These are phyloP conservation scores for Flammula alnicola DNA, from an alignment of 1,284 basidiomycete species.

Conservation along the genomic window DNA sequence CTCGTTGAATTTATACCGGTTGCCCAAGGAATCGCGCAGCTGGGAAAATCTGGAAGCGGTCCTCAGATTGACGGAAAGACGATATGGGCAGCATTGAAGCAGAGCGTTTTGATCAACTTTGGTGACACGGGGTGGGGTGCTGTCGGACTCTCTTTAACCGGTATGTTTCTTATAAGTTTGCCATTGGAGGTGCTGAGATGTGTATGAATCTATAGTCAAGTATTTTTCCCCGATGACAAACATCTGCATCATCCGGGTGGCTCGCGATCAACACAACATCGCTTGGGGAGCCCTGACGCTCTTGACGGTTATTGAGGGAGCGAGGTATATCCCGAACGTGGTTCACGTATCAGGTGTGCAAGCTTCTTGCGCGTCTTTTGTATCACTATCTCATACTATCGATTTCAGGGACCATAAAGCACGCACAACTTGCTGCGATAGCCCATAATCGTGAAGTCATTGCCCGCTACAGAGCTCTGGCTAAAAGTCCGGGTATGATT, in stretches of 20 bases:
- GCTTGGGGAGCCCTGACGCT: slow-evolving; percentile 78
- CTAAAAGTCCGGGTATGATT: slow-evolving; percentile 54
- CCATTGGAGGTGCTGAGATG: background rate
- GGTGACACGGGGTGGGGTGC: slow-evolving; percentile 83
- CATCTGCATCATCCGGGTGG: slow-evolving; percentile 79
- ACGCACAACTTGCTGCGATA: slow-evolving; percentile 75
- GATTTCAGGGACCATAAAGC: slow-evolving; percentile 77
- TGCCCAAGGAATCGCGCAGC: slow-evolving; percentile 21
- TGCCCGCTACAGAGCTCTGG: slow-evolving; percentile 60
- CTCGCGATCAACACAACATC: slow-evolving; percentile 71
- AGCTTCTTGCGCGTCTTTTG: background rate
- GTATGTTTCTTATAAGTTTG: slow-evolving; percentile 39
- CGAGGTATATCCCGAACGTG: slow-evolving; percentile 66
- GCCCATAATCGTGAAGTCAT: slow-evolving; percentile 70
- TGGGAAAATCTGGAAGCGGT: slow-evolving; percentile 18
- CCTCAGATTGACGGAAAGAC: slow-evolving; percentile 55
- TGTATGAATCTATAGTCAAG: slow-evolving; percentile 56
- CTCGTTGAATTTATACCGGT: slow-evolving; percentile 73
- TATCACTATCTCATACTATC: background rate
- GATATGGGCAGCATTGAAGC: slow-evolving; percentile 68
- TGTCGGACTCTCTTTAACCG: slow-evolving; percentile 67
- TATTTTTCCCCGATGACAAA: slow-evolving; percentile 81
- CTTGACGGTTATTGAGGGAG: slow-evolving; percentile 60
- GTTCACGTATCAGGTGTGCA: slow-evolving; percentile 74
- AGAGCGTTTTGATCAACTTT: slow-evolving; percentile 74